Conservation (phyloP, 1,284 basidiomycete genomes). For the Pisolithus thermaeus region DNA sequence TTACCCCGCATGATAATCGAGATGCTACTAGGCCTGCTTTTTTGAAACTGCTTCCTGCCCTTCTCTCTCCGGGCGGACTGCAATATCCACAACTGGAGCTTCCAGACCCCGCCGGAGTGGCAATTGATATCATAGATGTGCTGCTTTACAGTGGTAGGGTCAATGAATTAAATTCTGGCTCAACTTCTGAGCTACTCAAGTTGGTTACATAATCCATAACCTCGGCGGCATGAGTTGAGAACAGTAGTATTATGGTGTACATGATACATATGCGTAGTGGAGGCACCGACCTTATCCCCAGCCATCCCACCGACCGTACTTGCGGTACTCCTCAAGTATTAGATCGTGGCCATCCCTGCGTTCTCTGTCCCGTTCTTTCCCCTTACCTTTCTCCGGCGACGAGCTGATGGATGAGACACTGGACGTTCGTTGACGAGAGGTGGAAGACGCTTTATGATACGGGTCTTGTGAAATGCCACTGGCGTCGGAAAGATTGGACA, state of each 20-base stretch:
- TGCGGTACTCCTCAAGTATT: slow-evolving; percentile 65
- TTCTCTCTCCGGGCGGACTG: slow-evolving; percentile 31
- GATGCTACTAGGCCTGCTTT: slow-evolving; percentile 32
- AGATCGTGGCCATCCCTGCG: slow-evolving; percentile 60
- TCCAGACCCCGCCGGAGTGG: slow-evolving; percentile 23
- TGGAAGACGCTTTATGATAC: slow-evolving; percentile 35
- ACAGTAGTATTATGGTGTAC: not conserved
- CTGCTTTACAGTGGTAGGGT: not conserved
- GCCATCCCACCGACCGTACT: slow-evolving; percentile 81
- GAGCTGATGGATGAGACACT: slow-evolving; percentile 48
- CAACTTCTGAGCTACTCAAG: no score
- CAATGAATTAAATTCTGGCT: no score
- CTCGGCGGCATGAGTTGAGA: not conserved
- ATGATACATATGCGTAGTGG: not conserved
- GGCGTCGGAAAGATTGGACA: slow-evolving; percentile 8
- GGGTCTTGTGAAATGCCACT: slow-evolving; percentile 29
- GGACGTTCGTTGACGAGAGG: slow-evolving; percentile 40
- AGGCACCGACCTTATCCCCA: slow-evolving; percentile 49
- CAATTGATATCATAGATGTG: slow-evolving; percentile 26
- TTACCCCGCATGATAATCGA: slow-evolving; percentile 48
- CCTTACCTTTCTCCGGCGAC: slow-evolving; percentile 55
- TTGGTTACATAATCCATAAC: no score
- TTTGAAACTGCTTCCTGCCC: slow-evolving; percentile 26
- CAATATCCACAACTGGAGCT: slow-evolving; percentile 40
- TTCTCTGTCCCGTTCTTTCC: slow-evolving; percentile 50